A percentile compares a stretch with the other conserved stretches of the same genome.
These are phyloP conservation scores for Porodaedalea pini DNA, from an alignment of 1,284 basidiomycete species.

Conservation along the genomic window DNA sequence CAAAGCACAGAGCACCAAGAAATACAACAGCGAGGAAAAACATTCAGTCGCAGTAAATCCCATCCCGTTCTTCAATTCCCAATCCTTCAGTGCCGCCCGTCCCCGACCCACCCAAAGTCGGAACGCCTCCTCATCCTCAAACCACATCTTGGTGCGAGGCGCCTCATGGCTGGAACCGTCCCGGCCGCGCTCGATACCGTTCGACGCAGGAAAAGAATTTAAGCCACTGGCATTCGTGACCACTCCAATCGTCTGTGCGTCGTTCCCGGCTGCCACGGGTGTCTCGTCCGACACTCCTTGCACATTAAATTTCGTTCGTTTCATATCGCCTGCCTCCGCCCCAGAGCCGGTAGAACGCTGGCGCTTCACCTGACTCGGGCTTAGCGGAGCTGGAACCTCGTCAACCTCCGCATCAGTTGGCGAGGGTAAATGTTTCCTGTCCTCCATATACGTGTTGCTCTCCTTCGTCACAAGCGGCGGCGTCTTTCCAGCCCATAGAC, in stretches of 20 bases:
- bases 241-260: conserved; percentile 18
- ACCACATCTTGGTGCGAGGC: conserved; percentile 45
- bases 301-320: neutral
- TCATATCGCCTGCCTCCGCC: neutral
- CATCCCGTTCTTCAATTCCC: conserved; percentile 46
- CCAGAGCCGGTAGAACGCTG: conserved; percentile 5
- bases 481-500: conserved; percentile 40
- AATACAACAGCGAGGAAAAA: no score
- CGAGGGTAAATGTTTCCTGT: neutral
- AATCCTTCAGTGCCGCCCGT: conserved; percentile 44
- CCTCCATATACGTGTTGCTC: neutral
- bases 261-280: conserved; percentile 23
- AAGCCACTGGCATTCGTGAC: neutral
- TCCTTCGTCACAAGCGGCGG: neutral
- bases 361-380: neutral
- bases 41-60: conserved; percentile 21
- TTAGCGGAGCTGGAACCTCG: neutral
- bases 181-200: neutral
- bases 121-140: conserved; percentile 42
- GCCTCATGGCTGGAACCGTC: neutral
- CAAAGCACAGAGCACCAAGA: no score
- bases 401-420: conserved; percentile 12
- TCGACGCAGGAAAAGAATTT: neutral
- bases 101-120: conserved; percentile 52
- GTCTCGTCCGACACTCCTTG: conserved; percentile 18